phyloP scores from a whole-genome alignment of 1,284 basidiomycete genomes.

The Tetrapyrgos nigripes region DNA sequence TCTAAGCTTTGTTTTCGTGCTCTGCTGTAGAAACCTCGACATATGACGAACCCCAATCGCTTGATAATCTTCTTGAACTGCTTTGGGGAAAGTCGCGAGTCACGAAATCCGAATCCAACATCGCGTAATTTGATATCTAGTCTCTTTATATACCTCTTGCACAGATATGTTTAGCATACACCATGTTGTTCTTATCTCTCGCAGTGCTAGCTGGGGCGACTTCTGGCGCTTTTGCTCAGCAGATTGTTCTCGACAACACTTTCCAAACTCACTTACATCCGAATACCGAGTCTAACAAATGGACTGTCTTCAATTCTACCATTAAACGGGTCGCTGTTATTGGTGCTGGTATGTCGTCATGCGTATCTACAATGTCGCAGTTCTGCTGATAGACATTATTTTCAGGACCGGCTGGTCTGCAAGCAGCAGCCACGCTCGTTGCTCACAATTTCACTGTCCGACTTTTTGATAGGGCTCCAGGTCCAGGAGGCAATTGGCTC shows the following conservation, averaged over 20 bases:
- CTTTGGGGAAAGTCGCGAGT: not conserved
- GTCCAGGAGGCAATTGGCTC: constrained; percentile 30
- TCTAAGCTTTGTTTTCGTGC: too few species aligned
- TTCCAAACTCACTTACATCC: not conserved
- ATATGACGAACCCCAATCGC: not conserved
- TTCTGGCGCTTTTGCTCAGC: not conserved
- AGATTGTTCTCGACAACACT: constrained; percentile 1
- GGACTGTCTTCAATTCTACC: constrained; percentile 23
- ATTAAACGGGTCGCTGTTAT: constrained; percentile 28
- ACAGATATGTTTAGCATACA: not conserved
- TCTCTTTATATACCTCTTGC: not conserved
- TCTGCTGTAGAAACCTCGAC: not conserved
- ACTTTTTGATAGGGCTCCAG: constrained; percentile 27
- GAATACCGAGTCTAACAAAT: not conserved
- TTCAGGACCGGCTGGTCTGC: constrained; percentile 24
- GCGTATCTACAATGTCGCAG: not conserved
- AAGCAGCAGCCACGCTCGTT: constrained; percentile 24
- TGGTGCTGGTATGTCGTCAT: constrained; percentile 18
- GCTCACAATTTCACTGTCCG: constrained; percentile 28
- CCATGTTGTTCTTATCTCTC: not conserved
- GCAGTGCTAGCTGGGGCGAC: not conserved
- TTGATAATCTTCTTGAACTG: not conserved
- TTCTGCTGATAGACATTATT: not conserved
- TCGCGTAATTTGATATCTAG: not conserved
- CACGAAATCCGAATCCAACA: not conserved